phyloP scores from a whole-genome alignment of 495 filamentous ascomycete species.

The Tuber aestivum region DNA sequence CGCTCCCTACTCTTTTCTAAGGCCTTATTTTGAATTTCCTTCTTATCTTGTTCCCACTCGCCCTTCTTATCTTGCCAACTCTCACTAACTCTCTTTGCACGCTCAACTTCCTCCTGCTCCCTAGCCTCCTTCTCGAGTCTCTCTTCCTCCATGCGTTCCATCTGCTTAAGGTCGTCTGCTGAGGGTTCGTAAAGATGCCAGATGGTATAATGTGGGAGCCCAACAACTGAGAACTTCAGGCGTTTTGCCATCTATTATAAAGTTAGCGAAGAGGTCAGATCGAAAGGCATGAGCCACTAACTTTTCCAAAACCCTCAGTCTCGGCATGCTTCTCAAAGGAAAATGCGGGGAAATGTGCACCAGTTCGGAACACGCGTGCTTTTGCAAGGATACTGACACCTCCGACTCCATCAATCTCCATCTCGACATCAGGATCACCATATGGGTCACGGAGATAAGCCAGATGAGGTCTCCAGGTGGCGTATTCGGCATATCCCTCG shows the following conservation, averaged over 20 bases:
- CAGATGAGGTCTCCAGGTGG: conserved; percentile 95
- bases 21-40: conserved; percentile 62
- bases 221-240: conserved; percentile 94
- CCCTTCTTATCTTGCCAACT: conserved; percentile 57
- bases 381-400: conserved; percentile 97
- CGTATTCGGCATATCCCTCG: conserved; percentile 98
- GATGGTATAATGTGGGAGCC: conserved; percentile 95
- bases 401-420: conserved; percentile 98
- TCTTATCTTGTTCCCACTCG: conserved; percentile 80
- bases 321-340: conserved; percentile 99
- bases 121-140: conserved; percentile 55
- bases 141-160: conserved; percentile 74
- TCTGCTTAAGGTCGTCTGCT: conserved; percentile 92
- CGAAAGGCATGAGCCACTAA: conserved; percentile 44
- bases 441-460: conserved; percentile 96
- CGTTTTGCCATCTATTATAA: conserved; percentile 81
- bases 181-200: conserved; percentile 99
- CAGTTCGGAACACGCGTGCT: conserved; percentile 85
- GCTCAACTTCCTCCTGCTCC: conserved; percentile 52
- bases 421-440: conserved; percentile 97
- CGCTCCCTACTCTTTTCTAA: conserved; percentile 48
- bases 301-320: conserved; percentile 98
- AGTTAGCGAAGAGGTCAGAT: conserved; percentile 8
- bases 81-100: conserved; percentile 50
- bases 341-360: conserved; percentile 97